These are phyloP conservation scores for Skeletonema menzelii DNA, from an alignment of 108 stramenopile genomes.

Conservation along the genomic window DNA sequence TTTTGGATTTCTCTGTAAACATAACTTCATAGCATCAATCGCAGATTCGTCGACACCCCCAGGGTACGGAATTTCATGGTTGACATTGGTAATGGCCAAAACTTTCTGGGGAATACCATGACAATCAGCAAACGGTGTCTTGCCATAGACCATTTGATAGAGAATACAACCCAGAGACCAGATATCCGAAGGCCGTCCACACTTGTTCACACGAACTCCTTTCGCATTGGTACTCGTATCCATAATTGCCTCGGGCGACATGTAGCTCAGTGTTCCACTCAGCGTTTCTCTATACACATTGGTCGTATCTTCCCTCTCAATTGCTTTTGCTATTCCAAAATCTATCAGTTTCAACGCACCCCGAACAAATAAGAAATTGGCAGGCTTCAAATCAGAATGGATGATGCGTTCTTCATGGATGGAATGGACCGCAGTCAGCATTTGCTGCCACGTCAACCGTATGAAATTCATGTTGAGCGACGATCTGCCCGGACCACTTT, in stretches of 20 bases:
- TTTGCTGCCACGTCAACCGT: slow-evolving; percentile 98
- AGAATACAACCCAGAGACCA: slow-evolving; percentile 97
- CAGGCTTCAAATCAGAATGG: slow-evolving; percentile 90
- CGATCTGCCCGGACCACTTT: slow-evolving; percentile 29
- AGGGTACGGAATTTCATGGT: slow-evolving; percentile 79
- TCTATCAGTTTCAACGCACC: slow-evolving; percentile 98
- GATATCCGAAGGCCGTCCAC: slow-evolving; percentile 86
- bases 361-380: slow-evolving; percentile 89
- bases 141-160: slow-evolving; percentile 96
- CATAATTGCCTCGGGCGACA: slow-evolving; percentile 97
- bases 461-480: slow-evolving; percentile 94
- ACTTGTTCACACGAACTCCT: slow-evolving; percentile 51
- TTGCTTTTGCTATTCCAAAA: slow-evolving; percentile 99
- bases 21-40: slow-evolving; percentile 80
- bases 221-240: slow-evolving; percentile 78
- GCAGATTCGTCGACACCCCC: slow-evolving; percentile 66
- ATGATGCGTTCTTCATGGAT: slow-evolving; percentile 98
- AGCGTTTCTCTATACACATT: slow-evolving; percentile 97
- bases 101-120: slow-evolving; percentile 93
- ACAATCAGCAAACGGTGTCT: slow-evolving; percentile 92
- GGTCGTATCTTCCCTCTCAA: slow-evolving; percentile 94
- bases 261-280: slow-evolving; percentile 99
- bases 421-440: slow-evolving; percentile 96
- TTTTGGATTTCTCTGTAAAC: slow-evolving; percentile 75
- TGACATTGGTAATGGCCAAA: slow-evolving; percentile 92